A percentile compares a stretch with the other conserved stretches of the same genome.
Conservation (phyloP, 176 grass and related monocot genomes). For the Avena insularis region DNA sequence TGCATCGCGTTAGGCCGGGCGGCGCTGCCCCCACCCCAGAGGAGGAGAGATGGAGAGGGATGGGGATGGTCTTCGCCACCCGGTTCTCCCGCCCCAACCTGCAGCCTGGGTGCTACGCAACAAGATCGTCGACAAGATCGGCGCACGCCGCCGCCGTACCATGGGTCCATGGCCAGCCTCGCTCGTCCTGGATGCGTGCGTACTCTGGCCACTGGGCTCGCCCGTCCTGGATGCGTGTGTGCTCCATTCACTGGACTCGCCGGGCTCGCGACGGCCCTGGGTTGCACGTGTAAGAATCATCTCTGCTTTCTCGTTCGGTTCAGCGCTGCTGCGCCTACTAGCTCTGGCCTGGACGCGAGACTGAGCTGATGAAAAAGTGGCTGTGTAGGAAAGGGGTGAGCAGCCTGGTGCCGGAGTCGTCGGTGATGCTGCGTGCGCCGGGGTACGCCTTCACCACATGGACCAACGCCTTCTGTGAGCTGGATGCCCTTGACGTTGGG, state of each 20-base stretch:
- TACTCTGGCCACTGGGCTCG: constrained; percentile 49
- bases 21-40: too few species aligned
- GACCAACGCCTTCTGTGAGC: constrained; percentile 78
- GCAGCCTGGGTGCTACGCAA: too few species aligned
- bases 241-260: constrained; percentile 48
- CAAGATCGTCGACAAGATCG: too few species aligned
- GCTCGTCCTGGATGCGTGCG: too few species aligned
- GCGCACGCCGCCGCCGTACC: too few species aligned
- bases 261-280: constrained; percentile 71
- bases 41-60: too few species aligned
- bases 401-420: constrained; percentile 85
- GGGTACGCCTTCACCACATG: constrained; percentile 70
- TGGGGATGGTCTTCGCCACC: too few species aligned
- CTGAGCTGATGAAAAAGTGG: not conserved
- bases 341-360: not conserved
- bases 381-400: constrained; percentile 66
- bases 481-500: constrained; percentile 74
- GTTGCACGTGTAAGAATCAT: constrained; percentile 52
- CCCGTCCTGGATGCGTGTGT: too few species aligned
- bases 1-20: too few species aligned
- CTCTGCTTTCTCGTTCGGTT: not conserved
- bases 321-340: not conserved
- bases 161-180: too few species aligned
- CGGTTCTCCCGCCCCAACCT: too few species aligned
- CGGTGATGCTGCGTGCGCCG: constrained; percentile 58